These are phyloP conservation scores for Hexamita inflata DNA, from an alignment of 208 protist genomes.

Conservation along the genomic window DNA sequence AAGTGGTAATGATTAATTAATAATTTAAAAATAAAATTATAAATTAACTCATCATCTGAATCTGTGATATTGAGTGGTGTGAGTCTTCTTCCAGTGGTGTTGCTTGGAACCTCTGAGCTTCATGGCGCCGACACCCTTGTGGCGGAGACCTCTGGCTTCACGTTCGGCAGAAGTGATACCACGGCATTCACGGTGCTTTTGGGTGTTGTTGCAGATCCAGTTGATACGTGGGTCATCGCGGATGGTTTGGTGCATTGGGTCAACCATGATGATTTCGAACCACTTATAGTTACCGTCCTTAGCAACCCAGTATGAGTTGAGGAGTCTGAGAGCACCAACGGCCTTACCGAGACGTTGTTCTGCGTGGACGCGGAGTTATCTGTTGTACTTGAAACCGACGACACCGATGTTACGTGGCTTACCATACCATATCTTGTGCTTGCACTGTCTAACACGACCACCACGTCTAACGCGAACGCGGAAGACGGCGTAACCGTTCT, in stretches of 20 bases:
- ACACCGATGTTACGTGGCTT: conserved; percentile 92
- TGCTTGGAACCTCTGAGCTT: conserved; percentile 78
- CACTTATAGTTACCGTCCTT: conserved; percentile 57
- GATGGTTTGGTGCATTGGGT: conserved; percentile 87
- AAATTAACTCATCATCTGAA: conserved; percentile 72
- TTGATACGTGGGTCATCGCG: conserved; percentile 90
- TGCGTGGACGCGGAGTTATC: conserved; percentile 76
- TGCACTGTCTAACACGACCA: conserved; percentile 78
- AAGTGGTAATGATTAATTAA: no score
- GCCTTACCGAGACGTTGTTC: conserved; percentile 85
- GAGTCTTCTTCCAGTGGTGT: conserved; percentile 89
- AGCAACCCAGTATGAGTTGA: conserved; percentile 99
- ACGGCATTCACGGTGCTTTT: conserved; percentile 85
- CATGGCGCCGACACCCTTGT: conserved; percentile 76
- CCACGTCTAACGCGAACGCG: conserved; percentile 90
- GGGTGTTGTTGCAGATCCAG: conserved; percentile 88
- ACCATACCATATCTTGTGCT: conserved; percentile 83
- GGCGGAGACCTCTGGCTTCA: conserved; percentile 75
- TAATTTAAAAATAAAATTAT: no score
- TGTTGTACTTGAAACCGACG: conserved; percentile 80
- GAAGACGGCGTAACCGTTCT: conserved; percentile 95
- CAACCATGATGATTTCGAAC: conserved; percentile 90
- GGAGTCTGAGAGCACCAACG: conserved; percentile 82
- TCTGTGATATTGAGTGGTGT: conserved; percentile 71
- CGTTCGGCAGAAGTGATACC: conserved; percentile 89